phyloP scores from a whole-genome alignment of 208 protist species.

The Endotrypanum monterogeii region DNA sequence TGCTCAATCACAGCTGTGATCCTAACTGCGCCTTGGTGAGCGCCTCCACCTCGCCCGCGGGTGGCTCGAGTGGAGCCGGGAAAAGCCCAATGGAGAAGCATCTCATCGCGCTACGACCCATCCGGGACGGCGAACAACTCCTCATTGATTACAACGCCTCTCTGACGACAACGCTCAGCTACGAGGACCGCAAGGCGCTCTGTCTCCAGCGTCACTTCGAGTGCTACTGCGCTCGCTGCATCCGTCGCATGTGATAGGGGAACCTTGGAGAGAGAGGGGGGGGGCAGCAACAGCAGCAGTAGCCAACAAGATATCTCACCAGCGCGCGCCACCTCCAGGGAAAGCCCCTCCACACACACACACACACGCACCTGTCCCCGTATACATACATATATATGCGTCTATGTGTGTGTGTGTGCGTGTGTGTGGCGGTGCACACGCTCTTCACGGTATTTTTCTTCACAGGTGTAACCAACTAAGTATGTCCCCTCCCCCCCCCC shows the following conservation, averaged over 20 bases:
- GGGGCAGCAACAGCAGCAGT: no score
- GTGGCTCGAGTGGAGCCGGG: neutral
- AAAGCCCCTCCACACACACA: no score
- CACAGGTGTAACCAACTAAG: no score
- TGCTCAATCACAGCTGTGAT: conserved; percentile 90
- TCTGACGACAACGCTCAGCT: conserved; percentile 66
- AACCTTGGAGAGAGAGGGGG: neutral
- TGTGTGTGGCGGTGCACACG: neutral
- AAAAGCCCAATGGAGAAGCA: conserved; percentile 21
- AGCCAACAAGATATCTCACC: no score
- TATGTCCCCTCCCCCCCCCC: no score
- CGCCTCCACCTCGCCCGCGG: conserved; percentile 9
- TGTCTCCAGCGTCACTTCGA: conserved; percentile 87
- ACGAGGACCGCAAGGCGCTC: conserved; percentile 74
- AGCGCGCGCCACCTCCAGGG: no score
- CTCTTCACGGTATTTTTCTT: no score
- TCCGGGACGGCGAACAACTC: conserved; percentile 85
- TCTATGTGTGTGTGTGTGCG: neutral
- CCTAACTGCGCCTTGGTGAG: conserved; percentile 78
- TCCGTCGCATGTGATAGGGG: conserved; percentile 49
- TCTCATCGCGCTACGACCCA: conserved; percentile 64
- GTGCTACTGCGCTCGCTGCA: conserved; percentile 82
- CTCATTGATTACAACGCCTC: conserved; percentile 86
- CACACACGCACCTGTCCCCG: no score
- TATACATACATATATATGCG: no score